These are phyloP conservation scores for Coemansia umbellata DNA, from an alignment of 192 early-diverging fungal genomes.

Conservation along the genomic window DNA sequence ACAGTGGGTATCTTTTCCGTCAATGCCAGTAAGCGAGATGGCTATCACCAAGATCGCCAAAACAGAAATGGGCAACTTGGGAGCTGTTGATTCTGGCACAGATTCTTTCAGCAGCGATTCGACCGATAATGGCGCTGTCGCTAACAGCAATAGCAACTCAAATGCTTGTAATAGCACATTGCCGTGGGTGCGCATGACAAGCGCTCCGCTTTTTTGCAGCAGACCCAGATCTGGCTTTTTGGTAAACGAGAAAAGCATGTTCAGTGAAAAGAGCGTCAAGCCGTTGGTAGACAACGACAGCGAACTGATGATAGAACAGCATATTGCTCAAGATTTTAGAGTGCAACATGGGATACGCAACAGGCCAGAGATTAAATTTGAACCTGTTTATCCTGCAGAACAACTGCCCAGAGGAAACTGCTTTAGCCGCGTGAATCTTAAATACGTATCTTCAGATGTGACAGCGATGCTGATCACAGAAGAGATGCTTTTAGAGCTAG, in stretches of 20 bases:
- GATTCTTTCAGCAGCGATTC: too few species aligned
- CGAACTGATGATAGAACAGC: conserved; percentile 11
- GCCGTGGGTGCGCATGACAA: conserved; percentile 26
- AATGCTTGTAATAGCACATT: background rate
- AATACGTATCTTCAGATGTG: background rate
- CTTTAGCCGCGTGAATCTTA: conserved; percentile 9
- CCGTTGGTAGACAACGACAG: conserved; percentile 26
- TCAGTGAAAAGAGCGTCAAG: background rate
- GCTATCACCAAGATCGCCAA: background rate
- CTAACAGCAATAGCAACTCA: background rate
- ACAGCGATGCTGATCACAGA: conserved; percentile 11
- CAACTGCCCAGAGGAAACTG: conserved; percentile 11
- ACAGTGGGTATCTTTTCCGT: conserved; percentile 31
- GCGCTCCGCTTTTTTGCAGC: background rate
- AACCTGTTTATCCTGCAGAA: conserved; percentile 1
- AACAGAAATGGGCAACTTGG: background rate
- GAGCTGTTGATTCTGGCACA: background rate
- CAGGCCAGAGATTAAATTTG: conserved; percentile 20
- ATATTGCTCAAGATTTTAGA: conserved; percentile 13
- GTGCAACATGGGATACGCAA: conserved; percentile 7
- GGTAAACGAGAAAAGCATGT: background rate
- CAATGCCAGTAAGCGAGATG: background rate
- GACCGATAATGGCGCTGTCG: too few species aligned
- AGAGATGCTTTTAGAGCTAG: conserved; percentile 26
- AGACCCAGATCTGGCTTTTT: background rate